Percentiles rank a stretch among this genome's conserved stretches.
Evolutionary conservation across 495 filamentous ascomycete species (phyloP).

Genomic region (Amphirosellinia nigrospora): DNA sequence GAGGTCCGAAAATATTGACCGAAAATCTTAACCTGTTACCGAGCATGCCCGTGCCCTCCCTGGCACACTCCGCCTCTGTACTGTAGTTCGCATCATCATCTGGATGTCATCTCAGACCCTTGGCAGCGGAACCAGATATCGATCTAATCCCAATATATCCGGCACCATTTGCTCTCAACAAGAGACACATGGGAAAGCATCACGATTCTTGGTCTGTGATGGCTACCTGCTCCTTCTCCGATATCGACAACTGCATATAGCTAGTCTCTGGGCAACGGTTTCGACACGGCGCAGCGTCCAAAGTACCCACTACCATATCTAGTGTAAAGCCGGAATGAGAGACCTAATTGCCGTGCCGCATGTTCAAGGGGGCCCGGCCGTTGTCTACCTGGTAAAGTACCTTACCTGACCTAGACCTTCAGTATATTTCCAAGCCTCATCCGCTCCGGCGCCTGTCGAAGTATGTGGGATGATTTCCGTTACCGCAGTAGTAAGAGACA

Average conservation of each 20-base stretch:
- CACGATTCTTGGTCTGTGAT: neutral
- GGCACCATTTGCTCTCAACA: neutral
- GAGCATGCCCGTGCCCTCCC: conserved; percentile 14
- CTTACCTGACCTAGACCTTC: neutral
- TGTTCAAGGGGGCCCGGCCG: neutral
- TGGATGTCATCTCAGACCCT: neutral
- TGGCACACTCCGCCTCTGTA: neutral
- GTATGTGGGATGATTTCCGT: conserved; percentile 5
- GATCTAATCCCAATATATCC: neutral
- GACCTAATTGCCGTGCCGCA: conserved; percentile 19
- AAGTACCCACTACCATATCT: neutral
- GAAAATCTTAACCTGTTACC: conserved; percentile 26
- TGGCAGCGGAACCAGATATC: conserved; percentile 5
- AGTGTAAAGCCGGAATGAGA: conserved; percentile 10
- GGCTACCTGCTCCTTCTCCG: neutral
- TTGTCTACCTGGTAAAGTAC: neutral
- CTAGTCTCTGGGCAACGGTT: neutral
- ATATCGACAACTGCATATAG: conserved; percentile 5
- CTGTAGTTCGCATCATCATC: conserved; percentile 2
- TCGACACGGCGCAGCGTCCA: neutral
- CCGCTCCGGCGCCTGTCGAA: neutral
- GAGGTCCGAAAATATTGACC: conserved; percentile 24
- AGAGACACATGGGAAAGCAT: neutral
- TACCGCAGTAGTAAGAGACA: conserved; percentile 21
- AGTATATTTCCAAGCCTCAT: neutral